Evolutionary conservation across 2,329 filamentous ascomycete genomes (phyloP), one percentile per base, ranked within the genome.

Genomic region (Phialophora verrucosa): DNA sequence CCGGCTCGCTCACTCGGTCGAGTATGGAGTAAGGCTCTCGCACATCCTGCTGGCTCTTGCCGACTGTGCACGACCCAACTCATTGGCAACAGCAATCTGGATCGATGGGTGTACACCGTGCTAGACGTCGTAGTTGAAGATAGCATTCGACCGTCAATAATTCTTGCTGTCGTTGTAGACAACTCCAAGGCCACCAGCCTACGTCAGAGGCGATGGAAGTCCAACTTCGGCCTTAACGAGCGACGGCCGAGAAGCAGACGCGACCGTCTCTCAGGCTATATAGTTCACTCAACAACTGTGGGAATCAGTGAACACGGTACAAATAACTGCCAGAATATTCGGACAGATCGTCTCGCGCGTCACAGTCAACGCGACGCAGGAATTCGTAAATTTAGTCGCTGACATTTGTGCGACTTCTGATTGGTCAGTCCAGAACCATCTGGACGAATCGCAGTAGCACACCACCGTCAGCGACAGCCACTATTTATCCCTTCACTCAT

Each of bases 331-430:
- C 20, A 53, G 49, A 27, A 53, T 27, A 25, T 53, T 27, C 17
- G 17, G 8, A 53, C 20, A 29, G 2, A 53, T 12, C 49, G 3
- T 53, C 27, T 12, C 49, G 14, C 8, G 2, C 49, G 12, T 44
- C 32, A n/a, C 38, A 7, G 14, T 42, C 38, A 8, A 44, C 38
- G 38, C 38, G 38, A 44, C 17, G 17, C 38, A n/a, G n/a, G 17
- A n/a, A 17, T 7, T n/a, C 20, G 27, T 12, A 38, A 25, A 51
- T 35, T 35, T 14, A 51, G 29, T 59, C 42, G 63, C 63, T 65
- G 63, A 65, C 63, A 25, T 65, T 65, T 62, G 25, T 25, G 47
- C 25, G 14, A 12, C n/a, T 35, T 65, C 27, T 65, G 57, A 65
- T 65, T 65, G 63, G 63, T 42, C 50, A 42, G n/a, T 7, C 10